Evolutionary conservation across 306 rosid genomes (phyloP).

Genomic region (Medicago lupulina): DNA sequence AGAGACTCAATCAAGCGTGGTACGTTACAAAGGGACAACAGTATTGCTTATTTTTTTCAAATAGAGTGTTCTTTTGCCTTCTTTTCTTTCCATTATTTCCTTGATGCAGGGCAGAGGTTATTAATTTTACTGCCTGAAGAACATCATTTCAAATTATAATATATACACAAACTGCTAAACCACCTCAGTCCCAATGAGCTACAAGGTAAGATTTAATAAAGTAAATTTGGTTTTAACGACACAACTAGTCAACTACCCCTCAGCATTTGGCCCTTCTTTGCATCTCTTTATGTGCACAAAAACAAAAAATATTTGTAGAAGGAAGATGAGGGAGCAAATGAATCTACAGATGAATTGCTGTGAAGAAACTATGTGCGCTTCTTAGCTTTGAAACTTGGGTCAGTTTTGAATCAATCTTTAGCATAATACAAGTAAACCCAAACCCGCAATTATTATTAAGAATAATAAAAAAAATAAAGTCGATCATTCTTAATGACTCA

Average conservation of each 20-base stretch:
- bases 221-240: background rate
- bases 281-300: slow-evolving; percentile 8
- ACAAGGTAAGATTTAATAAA: slow-evolving; percentile 20
- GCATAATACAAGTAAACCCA: slow-evolving; percentile 14
- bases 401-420: slow-evolving; percentile 9
- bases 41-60: background rate
- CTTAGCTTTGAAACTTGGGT: slow-evolving; percentile 34
- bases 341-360: slow-evolving; percentile 24
- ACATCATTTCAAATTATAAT: slow-evolving; percentile 11
- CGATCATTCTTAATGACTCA: background rate
- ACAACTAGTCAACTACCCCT: no score
- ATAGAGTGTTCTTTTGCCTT: slow-evolving; percentile 22
- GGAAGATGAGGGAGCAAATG: background rate
- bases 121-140: slow-evolving; percentile 25
- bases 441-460: slow-evolving; percentile 11
- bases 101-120: slow-evolving; percentile 8
- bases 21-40: slow-evolving; percentile 9
- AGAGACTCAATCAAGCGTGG: slow-evolving; percentile 26
- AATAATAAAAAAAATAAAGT: background rate
- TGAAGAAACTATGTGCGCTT: slow-evolving; percentile 13
- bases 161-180: slow-evolving; percentile 25
- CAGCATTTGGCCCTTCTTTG: slow-evolving; percentile 14
- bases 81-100: slow-evolving; percentile 38
- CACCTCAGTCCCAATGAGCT: slow-evolving; percentile 30
- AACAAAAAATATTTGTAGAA: background rate